Conservation (phyloP, 305 asterid species). For the Salvia sclarea region DNA sequence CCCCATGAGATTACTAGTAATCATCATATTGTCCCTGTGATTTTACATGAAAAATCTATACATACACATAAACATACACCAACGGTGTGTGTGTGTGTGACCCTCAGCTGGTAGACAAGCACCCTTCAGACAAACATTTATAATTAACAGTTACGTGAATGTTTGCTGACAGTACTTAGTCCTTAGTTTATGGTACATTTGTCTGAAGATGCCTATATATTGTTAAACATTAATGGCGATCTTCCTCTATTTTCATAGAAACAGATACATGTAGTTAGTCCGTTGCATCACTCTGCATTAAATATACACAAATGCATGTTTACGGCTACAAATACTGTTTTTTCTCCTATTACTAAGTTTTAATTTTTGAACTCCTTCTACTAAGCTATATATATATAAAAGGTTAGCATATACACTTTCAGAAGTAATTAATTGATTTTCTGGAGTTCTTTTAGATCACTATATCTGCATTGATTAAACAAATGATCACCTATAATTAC, state of each 20-base stretch:
- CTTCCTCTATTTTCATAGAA: conserved; percentile 10
- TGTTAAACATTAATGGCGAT: conserved; percentile 12
- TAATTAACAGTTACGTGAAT: not conserved
- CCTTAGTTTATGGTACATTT: conserved; percentile 18
- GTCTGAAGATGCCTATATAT: conserved; percentile 7
- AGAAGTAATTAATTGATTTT: too few species aligned
- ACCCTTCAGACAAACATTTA: not conserved
- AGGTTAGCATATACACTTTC: too few species aligned
- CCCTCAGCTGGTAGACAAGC: conserved; percentile 9
- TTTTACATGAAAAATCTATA: conserved; percentile 20
- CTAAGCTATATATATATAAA: too few species aligned
- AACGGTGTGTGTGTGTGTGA: not conserved
- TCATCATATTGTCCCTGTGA: conserved; percentile 35
- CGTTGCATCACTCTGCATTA: conserved; percentile 20
- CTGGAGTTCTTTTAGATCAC: too few species aligned
- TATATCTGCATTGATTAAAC: too few species aligned
- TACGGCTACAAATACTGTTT: not conserved
- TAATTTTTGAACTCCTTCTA: too few species aligned
- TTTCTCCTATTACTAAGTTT: not conserved
- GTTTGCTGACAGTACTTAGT: conserved; percentile 30
- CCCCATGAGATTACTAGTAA: conserved; percentile 39
- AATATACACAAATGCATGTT: not conserved
- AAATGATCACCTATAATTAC: too few species aligned
- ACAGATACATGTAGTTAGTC: not conserved
- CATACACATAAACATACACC: not conserved